phyloP scores from a whole-genome alignment of 371 early-diverging fungal genomes.

The Chytridiales sp. region DNA sequence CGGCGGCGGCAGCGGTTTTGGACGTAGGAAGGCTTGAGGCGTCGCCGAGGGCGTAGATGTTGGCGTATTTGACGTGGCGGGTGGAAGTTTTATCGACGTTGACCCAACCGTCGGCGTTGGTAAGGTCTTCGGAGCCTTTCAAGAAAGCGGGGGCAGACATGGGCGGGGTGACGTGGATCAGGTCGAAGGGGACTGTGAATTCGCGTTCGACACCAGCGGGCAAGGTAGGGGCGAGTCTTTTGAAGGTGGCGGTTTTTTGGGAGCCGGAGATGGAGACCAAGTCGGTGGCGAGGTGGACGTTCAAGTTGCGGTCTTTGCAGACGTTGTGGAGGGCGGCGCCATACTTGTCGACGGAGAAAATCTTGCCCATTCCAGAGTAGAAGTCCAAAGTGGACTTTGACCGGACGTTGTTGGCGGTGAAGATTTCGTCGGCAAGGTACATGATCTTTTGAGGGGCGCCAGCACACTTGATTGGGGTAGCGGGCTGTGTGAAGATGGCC shows the following conservation, averaged over 20 bases:
- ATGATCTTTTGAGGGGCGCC: constrained; percentile 92
- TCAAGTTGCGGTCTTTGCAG: constrained; percentile 67
- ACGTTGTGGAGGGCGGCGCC: constrained; percentile 67
- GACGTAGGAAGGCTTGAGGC: constrained; percentile 68
- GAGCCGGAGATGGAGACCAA: constrained; percentile 67
- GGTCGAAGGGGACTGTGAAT: constrained; percentile 71
- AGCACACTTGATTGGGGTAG: constrained; percentile 86
- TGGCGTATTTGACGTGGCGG: constrained; percentile 75
- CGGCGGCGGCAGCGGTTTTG: constrained; percentile 89
- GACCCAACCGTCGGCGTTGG: constrained; percentile 80
- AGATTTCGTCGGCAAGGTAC: constrained; percentile 83
- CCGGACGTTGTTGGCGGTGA: constrained; percentile 61
- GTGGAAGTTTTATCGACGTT: constrained; percentile 78
- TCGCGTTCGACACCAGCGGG: constrained; percentile 23
- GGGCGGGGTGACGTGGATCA: constrained; percentile 84
- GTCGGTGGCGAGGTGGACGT: constrained; percentile 69
- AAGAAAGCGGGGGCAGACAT: constrained; percentile 79
- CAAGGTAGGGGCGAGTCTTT: constrained; percentile 51
- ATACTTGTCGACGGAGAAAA: constrained; percentile 87
- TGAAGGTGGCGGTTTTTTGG: constrained; percentile 71
- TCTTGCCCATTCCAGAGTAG: constrained; percentile 76
- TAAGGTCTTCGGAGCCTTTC: constrained; percentile 59
- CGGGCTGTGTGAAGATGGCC: constrained; percentile 88
- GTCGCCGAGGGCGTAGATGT: constrained; percentile 83
- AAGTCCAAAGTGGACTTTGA: constrained; percentile 69